These are phyloP conservation scores for Aspergillus diversus DNA, from an alignment of 495 filamentous ascomycete genomes.

Conservation along the genomic window DNA sequence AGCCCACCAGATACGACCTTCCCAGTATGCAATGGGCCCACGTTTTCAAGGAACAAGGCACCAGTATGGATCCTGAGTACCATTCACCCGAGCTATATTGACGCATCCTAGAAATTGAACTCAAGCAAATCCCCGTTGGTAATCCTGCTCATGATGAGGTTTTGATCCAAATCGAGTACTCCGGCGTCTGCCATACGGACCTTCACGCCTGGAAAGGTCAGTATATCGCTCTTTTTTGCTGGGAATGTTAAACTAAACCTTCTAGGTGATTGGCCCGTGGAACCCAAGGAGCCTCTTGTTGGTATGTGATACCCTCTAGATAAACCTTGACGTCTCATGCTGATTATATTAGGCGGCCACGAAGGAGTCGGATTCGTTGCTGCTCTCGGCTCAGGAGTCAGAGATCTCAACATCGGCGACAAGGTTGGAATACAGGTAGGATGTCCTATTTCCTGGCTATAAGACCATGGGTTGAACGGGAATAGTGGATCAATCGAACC, in stretches of 20 bases:
- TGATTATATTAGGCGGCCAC: constrained; percentile 14
- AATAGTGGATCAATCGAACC: constrained; percentile 18
- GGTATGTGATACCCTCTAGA: not conserved
- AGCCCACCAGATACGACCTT: no score
- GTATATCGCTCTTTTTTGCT: not conserved
- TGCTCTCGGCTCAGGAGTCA: not conserved
- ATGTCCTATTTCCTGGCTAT: not conserved
- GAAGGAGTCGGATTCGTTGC: constrained; percentile 14
- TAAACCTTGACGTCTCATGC: not conserved
- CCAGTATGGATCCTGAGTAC: no score
- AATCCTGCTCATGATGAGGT: constrained; percentile 79
- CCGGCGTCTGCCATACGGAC: constrained; percentile 84
- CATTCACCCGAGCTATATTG: no score
- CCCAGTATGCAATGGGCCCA: no score
- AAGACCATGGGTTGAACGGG: not conserved
- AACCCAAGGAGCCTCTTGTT: constrained; percentile 10
- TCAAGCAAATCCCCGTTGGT: constrained; percentile 73
- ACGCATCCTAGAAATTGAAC: constrained; percentile 8
- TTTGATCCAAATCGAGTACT: constrained; percentile 83
- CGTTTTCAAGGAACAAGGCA: no score
- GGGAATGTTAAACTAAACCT: not conserved
- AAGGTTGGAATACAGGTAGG: constrained; percentile 16
- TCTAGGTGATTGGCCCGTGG: constrained; percentile 12
- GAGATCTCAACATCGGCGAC: constrained; percentile 10
- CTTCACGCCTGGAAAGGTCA: constrained; percentile 72